These are phyloP conservation scores for Cokeromyces recurvatus DNA, from an alignment of 371 early-diverging fungal genomes.

Conservation along the genomic window DNA sequence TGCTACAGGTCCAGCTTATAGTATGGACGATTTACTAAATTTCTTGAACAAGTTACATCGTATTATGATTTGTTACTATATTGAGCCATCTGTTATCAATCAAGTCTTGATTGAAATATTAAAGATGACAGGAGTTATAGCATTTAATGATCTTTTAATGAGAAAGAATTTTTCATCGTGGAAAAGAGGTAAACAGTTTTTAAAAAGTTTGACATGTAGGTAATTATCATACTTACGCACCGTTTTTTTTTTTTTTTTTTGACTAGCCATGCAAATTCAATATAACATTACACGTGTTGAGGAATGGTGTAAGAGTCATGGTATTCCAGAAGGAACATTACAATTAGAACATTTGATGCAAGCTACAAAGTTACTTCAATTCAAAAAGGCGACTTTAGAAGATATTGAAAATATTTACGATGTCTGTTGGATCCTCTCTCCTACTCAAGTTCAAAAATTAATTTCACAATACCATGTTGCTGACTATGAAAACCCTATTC, in stretches of 20 bases:
- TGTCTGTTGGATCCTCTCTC: constrained; percentile 91
- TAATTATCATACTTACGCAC: constrained; percentile 29
- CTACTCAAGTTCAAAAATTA: constrained; percentile 93
- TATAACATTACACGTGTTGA: constrained; percentile 93
- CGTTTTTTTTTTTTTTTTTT: not conserved
- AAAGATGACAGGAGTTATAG: constrained; percentile 82
- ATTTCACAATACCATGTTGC: constrained; percentile 75
- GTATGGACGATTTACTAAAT: constrained; percentile 86
- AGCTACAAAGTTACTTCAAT: constrained; percentile 89
- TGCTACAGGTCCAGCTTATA: constrained; percentile 66
- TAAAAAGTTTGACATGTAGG: too few species aligned
- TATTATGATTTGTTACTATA: constrained; percentile 89
- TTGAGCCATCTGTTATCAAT: constrained; percentile 68
- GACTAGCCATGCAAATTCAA: constrained; percentile 88
- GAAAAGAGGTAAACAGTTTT: constrained; percentile 63
- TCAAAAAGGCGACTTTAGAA: constrained; percentile 86
- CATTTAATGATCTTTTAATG: constrained; percentile 95
- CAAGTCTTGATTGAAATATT: constrained; percentile 88
- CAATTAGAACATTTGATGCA: constrained; percentile 92
- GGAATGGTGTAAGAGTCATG: constrained; percentile 95
- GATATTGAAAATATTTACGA: constrained; percentile 95
- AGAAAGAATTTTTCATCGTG: constrained; percentile 82
- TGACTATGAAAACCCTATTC: constrained; percentile 79
- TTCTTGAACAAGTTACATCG: constrained; percentile 86
- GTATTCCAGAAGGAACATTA: constrained; percentile 80